These are phyloP conservation scores for Phyllosticta citriasiana DNA, from an alignment of 2,329 filamentous ascomycete species.

Conservation along the genomic window DNA sequence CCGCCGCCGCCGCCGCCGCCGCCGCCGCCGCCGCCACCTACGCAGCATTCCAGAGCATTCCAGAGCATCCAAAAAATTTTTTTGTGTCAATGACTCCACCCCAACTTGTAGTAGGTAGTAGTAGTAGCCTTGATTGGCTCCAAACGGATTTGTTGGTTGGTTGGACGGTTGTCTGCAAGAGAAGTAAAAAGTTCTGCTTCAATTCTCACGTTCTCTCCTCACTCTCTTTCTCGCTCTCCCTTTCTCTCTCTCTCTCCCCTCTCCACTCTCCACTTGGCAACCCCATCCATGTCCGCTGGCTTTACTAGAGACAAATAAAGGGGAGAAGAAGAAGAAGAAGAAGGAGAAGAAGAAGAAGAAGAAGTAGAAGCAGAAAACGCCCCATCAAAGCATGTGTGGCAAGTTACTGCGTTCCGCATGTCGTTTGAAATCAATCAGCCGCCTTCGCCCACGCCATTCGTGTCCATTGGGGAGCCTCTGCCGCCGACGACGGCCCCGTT, in stretches of 20 bases:
- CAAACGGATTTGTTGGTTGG: too few relatives aligned
- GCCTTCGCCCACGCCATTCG: constrained; percentile 26
- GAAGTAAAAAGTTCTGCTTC: too few relatives aligned
- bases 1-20: too few relatives aligned
- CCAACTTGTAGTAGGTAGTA: too few relatives aligned
- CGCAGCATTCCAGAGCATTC: too few relatives aligned
- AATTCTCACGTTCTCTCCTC: too few relatives aligned
- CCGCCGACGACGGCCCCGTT: constrained; percentile 1
- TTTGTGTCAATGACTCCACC: too few relatives aligned
- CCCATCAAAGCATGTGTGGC: neutral
- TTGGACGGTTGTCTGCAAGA: too few relatives aligned
- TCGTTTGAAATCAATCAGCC: constrained; percentile 13
- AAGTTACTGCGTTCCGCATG: neutral
- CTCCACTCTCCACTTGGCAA: neutral
- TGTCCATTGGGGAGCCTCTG: constrained; percentile 31
- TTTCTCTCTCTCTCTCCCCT: neutral
- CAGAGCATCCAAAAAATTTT: too few relatives aligned
- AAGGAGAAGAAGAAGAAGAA: neutral
- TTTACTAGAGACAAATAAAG: neutral
- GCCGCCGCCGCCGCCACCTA: too few relatives aligned
- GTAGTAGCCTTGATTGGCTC: too few relatives aligned
- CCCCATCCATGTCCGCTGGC: neutral
- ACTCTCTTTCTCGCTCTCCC: too few relatives aligned
- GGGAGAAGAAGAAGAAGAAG: neutral
- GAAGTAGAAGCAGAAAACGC: neutral